Evolutionary conservation across 2,329 filamentous ascomycete species (phyloP), one percentile per base, ranked within the genome.

Genomic region (Diaporthe citriasiana): DNA sequence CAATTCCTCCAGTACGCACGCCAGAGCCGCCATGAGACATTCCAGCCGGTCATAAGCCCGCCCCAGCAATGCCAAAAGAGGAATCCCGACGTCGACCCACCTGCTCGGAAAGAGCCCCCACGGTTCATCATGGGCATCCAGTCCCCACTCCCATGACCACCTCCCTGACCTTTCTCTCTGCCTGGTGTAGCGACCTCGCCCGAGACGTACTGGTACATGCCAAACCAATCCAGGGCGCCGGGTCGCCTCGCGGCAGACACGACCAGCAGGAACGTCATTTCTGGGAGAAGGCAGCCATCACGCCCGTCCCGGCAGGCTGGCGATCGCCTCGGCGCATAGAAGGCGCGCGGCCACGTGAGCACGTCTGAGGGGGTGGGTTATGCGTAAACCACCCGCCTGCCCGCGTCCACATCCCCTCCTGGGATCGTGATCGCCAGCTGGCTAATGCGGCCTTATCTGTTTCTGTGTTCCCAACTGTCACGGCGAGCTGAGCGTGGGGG

Each of bases 381-480:
- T n/a, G 55, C 51, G 22, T 9, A n/a, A n/a, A n/a, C n/a, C n/a
- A n/a, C n/a, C n/a, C 30, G 25, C 51, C 3, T 25, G 13, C 51
- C 17, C 51, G 19, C 38, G n/a, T 25, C 1, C 22, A 9, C 33
- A 33, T 30, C 1, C 9, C 17, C 17, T 10, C 19, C 19, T 13
- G 12, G 22, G 30, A 51, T 27, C 15, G 22, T 40, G 33, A 53
- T 40, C 17, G 63, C 45, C 47, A 22, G 6, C 9, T 22, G 63
- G 63, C 63, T 68, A 68, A 68, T 68, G 63, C 63, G 30, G 63
- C 63, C 63, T 68, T 68, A 68, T 68, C 63, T 53, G 63, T n/a
- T 68, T 53, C 47, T 68, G 63, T 53, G 63, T 17, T 27, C 40
- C 45, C 17, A 30, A 25, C 33, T 8, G 63, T 40, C 47, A 13